Evolutionary conservation across 2,329 filamentous ascomycete genomes (phyloP).

Genomic region (Monosporascus ibericus): DNA sequence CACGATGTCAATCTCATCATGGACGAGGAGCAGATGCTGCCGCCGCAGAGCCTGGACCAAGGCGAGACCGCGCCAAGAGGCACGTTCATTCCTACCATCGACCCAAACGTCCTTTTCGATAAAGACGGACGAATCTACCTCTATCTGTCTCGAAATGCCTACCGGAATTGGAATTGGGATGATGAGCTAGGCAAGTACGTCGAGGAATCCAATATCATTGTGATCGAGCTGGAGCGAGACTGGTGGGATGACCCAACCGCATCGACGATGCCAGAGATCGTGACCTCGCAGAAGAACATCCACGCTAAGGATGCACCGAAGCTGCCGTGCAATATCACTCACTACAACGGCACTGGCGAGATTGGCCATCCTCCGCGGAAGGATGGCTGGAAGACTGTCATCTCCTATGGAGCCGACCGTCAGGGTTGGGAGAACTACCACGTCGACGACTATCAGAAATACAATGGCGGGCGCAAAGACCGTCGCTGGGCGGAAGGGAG

Average conservation of each 20-base stretch:
- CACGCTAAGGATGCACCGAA: slow-evolving; percentile 20
- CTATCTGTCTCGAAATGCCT: slow-evolving; percentile 29
- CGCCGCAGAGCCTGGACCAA: slow-evolving; percentile 20
- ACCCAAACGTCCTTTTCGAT: slow-evolving; percentile 13
- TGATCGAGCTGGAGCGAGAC: slow-evolving; percentile 26
- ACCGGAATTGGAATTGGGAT: slow-evolving; percentile 33
- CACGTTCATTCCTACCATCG: slow-evolving; percentile 27
- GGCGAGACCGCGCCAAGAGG: slow-evolving; percentile 26
- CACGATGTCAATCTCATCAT: slow-evolving; percentile 32
- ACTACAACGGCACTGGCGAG: slow-evolving; percentile 30
- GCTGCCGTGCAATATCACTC: slow-evolving; percentile 24
- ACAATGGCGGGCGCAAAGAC: slow-evolving; percentile 29
- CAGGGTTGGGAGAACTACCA: slow-evolving; percentile 31
- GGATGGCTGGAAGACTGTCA: slow-evolving; percentile 31
- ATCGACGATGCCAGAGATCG: slow-evolving; percentile 28
- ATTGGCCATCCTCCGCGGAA: slow-evolving; percentile 27
- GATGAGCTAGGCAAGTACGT: slow-evolving; percentile 26
- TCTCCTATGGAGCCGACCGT: slow-evolving; percentile 28
- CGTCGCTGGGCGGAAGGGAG: slow-evolving; percentile 31
- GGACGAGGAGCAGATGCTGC: slow-evolving; percentile 28
- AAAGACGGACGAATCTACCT: slow-evolving; percentile 13
- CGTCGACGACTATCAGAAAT: slow-evolving; percentile 26
- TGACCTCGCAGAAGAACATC: slow-evolving; percentile 20
- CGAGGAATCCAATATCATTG: slow-evolving; percentile 32
- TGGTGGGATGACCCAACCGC: slow-evolving; percentile 31